These are phyloP conservation scores for Colletotrichum sp. DNA, from an alignment of 2,329 filamentous ascomycete genomes.

Conservation along the genomic window DNA sequence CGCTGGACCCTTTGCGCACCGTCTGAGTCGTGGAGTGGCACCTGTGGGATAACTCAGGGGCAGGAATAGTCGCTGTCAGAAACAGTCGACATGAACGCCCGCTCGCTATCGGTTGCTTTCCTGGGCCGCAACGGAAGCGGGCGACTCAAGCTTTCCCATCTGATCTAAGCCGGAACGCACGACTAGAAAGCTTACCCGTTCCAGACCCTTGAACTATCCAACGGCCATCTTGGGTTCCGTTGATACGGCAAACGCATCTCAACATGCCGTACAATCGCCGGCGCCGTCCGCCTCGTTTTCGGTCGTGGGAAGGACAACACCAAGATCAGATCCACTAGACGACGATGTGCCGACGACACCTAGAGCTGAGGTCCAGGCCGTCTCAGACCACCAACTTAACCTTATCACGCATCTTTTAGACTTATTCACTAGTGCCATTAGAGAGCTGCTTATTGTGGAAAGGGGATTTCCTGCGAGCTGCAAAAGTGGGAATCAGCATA, in stretches of 20 bases:
- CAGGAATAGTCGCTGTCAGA: slow-evolving; percentile 4
- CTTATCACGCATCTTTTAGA: neutral
- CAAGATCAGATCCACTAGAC: neutral
- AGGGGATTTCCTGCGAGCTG: neutral
- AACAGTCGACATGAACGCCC: neutral
- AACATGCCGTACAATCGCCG: neutral
- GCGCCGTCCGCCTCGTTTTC: neutral
- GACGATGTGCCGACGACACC: neutral
- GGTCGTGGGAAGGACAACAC: neutral
- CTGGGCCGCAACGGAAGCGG: neutral
- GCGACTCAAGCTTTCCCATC: neutral
- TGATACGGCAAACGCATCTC: neutral
- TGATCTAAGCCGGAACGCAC: neutral
- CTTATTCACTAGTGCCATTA: neutral
- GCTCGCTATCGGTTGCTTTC: neutral
- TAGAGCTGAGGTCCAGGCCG: neutral
- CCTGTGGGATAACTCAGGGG: neutral
- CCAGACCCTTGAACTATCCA: neutral
- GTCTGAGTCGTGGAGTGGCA: neutral
- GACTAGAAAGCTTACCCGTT: neutral
- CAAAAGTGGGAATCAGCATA: too few species aligned
- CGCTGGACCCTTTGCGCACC: too few species aligned
- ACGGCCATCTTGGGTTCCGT: neutral
- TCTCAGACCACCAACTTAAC: slow-evolving; percentile 3
- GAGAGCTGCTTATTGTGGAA: neutral